Evolutionary conservation across 371 early-diverging fungal genomes (phyloP).

Genomic region (Mucor indicus): DNA sequence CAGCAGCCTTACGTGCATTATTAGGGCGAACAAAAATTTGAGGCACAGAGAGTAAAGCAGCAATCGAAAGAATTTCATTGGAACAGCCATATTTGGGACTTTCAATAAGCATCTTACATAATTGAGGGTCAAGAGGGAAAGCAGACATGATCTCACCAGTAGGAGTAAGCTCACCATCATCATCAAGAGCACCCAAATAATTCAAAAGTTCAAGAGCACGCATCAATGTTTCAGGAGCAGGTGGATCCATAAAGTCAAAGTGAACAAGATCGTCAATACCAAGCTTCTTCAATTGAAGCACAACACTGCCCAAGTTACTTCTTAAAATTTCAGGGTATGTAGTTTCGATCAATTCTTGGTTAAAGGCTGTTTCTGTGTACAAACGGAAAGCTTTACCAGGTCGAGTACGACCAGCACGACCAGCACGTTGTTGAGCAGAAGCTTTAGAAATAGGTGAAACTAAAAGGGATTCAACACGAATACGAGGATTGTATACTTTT

Average conservation of each 20-base stretch:
- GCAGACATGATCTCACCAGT: slow-evolving; percentile 82
- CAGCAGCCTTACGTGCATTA: slow-evolving; percentile 83
- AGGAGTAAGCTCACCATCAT: slow-evolving; percentile 83
- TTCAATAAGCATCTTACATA: slow-evolving; percentile 80
- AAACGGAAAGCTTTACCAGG: slow-evolving; percentile 95
- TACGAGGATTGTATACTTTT: slow-evolving; percentile 95
- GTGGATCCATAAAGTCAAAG: slow-evolving; percentile 94
- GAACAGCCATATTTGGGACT: slow-evolving; percentile 85
- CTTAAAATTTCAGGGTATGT: slow-evolving; percentile 91
- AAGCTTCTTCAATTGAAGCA: slow-evolving; percentile 84
- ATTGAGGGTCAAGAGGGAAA: slow-evolving; percentile 91
- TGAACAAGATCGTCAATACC: slow-evolving; percentile 89
- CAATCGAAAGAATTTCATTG: slow-evolving; percentile 91
- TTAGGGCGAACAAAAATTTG: slow-evolving; percentile 89
- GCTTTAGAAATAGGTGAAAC: slow-evolving; percentile 77
- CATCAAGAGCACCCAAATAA: slow-evolving; percentile 87
- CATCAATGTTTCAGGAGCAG: slow-evolving; percentile 90
- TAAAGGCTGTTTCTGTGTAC: slow-evolving; percentile 86
- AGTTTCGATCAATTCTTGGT: slow-evolving; percentile 78
- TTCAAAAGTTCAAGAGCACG: slow-evolving; percentile 88
- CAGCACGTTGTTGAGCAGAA: slow-evolving; percentile 84
- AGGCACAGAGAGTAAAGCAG: slow-evolving; percentile 90
- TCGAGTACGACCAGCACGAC: slow-evolving; percentile 89
- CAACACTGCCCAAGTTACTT: slow-evolving; percentile 81
- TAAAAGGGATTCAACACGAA: slow-evolving; percentile 79